Evolutionary conservation across 345 rosid species (phyloP).

Genomic region (Sisymbrium altissimum): DNA sequence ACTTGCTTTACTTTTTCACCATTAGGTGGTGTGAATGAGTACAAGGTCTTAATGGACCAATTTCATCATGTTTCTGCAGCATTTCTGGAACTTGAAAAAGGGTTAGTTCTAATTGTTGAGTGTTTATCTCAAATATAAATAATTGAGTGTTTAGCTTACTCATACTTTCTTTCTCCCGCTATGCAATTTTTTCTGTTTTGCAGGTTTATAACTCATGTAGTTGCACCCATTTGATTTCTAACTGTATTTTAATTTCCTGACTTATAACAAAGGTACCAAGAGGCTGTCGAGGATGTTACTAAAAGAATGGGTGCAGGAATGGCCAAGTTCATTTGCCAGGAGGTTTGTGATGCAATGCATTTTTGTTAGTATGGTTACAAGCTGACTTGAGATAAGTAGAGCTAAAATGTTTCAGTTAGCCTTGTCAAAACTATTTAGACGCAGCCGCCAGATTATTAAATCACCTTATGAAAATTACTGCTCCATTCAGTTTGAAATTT

Average conservation of each 20-base stretch:
- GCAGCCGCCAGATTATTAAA: background rate
- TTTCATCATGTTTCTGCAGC: background rate
- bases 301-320: background rate
- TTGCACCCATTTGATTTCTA: background rate
- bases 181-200: background rate
- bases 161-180: background rate
- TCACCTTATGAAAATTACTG: background rate
- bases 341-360: background rate
- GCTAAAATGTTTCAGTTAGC: background rate
- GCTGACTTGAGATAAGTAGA: background rate
- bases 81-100: background rate
- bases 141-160: too few relatives aligned
- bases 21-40: background rate
- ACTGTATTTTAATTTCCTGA: background rate
- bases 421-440: background rate
- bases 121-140: too few relatives aligned
- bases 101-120: background rate
- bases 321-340: background rate
- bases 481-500: background rate
- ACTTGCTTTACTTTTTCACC: background rate
- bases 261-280: background rate
- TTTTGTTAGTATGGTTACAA: background rate
- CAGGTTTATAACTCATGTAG: background rate
- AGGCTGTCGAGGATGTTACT: background rate
- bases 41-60: background rate